phyloP scores from a whole-genome alignment of 208 protist species.

The Trypanosoma lewisi region DNA sequence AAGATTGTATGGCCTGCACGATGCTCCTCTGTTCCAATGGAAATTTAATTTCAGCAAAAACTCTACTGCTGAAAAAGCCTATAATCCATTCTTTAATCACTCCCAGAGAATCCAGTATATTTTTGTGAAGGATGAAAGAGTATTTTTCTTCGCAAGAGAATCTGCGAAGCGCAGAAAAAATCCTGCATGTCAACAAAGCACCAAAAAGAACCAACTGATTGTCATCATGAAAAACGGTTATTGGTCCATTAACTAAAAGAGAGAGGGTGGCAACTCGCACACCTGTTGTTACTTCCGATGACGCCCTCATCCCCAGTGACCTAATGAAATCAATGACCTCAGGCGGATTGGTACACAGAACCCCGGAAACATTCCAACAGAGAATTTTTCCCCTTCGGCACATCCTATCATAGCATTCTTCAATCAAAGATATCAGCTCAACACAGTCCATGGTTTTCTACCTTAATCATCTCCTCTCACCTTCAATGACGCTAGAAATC shows the following conservation, averaged over 20 bases:
- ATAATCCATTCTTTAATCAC: constrained; percentile 16
- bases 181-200: constrained; percentile 7
- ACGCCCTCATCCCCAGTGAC: not conserved
- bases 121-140: constrained; percentile 4
- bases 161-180: not conserved
- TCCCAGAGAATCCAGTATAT: not conserved
- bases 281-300: not conserved
- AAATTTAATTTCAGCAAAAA: not conserved
- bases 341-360: not conserved
- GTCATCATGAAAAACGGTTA: not conserved
- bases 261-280: not conserved
- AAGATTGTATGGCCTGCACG: not conserved
- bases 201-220: not conserved
- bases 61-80: constrained; percentile 1
- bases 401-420: constrained; percentile 15
- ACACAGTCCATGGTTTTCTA: not conserved
- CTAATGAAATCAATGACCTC: constrained; percentile 4
- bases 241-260: not conserved
- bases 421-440: constrained; percentile 11
- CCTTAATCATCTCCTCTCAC: not conserved
- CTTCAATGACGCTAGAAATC: too few species aligned
- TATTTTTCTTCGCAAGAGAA: not conserved
- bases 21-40: not conserved
- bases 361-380: constrained; percentile 2
- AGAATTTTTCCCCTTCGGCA: constrained; percentile 1